Evolutionary conservation across 805 yeast species (phyloP).

Genomic region (Lipomyces orientalis): DNA sequence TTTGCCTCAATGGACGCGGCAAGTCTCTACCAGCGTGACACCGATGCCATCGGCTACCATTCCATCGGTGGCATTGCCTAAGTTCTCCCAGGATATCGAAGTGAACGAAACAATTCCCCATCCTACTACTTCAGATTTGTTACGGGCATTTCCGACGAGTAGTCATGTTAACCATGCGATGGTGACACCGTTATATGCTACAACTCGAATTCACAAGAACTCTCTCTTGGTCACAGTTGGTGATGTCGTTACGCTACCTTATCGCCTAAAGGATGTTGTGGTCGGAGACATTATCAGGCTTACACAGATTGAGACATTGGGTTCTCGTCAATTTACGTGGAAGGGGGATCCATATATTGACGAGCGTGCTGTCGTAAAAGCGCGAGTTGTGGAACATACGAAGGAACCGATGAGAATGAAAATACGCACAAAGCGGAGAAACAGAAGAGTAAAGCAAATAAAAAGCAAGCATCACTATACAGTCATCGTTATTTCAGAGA

Average conservation of each 20-base stretch:
- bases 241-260: conserved; percentile 81
- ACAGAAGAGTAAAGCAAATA: conserved; percentile 34
- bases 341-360: conserved; percentile 59
- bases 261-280: conserved; percentile 70
- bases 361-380: conserved; percentile 30
- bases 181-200: conserved; percentile 68
- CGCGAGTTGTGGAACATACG: conserved; percentile 40
- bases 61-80: conserved; percentile 13
- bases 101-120: conserved; percentile 23
- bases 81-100: conserved; percentile 5
- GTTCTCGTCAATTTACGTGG: conserved; percentile 80
- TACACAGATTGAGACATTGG: conserved; percentile 78
- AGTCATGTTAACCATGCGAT: conserved; percentile 17
- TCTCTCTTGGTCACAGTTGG: conserved; percentile 91
- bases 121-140: conserved; percentile 26
- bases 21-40: not conserved
- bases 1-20: conserved; percentile 3
- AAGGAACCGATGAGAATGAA: conserved; percentile 38
- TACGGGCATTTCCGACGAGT: conserved; percentile 23
- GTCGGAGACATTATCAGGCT: conserved; percentile 83
- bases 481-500: conserved; percentile 38
- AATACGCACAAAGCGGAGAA: conserved; percentile 36
- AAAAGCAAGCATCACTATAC: conserved; percentile 39
- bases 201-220: conserved; percentile 78
- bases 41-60: not conserved